Conservation (phyloP, 176 grass and related monocot genomes). For the Eleusine indica region DNA sequence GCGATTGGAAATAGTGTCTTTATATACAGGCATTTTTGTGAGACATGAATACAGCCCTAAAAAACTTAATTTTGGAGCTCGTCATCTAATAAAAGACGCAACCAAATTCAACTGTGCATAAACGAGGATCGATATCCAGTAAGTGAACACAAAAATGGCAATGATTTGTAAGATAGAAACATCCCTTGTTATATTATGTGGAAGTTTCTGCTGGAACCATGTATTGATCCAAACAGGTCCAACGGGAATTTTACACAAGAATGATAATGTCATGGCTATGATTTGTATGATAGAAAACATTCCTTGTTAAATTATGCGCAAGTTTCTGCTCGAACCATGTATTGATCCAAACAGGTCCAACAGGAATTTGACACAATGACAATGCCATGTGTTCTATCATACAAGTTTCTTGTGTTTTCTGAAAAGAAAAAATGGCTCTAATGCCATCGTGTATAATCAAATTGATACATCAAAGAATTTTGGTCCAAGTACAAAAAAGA, state of each 20-base stretch:
- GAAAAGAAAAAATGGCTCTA: slow-evolving; percentile 14
- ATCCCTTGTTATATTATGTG: no score
- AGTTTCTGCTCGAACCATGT: not conserved
- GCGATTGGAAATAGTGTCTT: not conserved
- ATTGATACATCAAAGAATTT: slow-evolving; percentile 42
- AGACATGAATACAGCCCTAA: not conserved
- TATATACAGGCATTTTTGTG: not conserved
- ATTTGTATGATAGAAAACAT: not conserved
- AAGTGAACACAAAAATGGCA: not conserved
- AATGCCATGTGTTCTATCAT: not conserved
- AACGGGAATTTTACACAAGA: no score
- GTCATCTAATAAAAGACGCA: not conserved
- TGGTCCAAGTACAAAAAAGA: slow-evolving; percentile 23
- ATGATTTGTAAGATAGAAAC: not conserved
- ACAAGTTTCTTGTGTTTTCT: not conserved
- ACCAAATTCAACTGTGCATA: not conserved
- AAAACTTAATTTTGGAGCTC: not conserved
- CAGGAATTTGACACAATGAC: not conserved
- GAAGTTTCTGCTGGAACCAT: no score
- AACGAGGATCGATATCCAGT: not conserved
- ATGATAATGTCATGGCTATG: not conserved
- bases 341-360: not conserved
- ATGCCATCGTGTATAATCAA: not conserved
- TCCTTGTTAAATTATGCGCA: not conserved
- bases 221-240: no score